A percentile compares a stretch with the other conserved stretches of the same genome.
phyloP scores from a whole-genome alignment of 1,284 basidiomycete species.

The Rhodotorula sp. region DNA sequence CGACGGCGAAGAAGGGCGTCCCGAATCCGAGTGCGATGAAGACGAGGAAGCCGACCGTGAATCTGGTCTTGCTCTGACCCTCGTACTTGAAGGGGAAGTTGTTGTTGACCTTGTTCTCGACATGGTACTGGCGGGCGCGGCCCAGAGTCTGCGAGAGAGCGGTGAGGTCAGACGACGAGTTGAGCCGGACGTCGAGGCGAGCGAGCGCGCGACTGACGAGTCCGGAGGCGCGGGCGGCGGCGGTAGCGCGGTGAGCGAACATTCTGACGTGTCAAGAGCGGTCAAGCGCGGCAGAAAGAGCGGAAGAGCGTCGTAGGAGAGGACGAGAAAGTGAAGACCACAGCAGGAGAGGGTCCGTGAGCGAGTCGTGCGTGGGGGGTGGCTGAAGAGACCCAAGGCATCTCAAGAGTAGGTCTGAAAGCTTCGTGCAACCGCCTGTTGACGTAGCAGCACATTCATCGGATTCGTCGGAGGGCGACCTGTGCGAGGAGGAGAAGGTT shows the following conservation, averaged over 20 bases:
- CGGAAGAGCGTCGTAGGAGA: too few relatives aligned
- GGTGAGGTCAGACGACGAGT: neutral
- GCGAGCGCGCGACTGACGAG: neutral
- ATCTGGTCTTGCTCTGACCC: neutral
- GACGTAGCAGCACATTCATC: neutral
- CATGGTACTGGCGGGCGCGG: neutral
- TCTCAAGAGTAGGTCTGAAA: too few relatives aligned
- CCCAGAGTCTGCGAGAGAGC: neutral
- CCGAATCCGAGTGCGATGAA: neutral
- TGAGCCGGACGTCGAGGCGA: neutral
- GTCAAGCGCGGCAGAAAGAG: neutral
- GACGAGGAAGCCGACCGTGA: constrained; percentile 4
- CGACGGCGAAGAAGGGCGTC: neutral
- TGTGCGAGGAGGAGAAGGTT: neutral
- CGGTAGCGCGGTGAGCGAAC: neutral
- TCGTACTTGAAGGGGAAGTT: constrained; percentile 5
- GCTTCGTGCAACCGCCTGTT: too few relatives aligned
- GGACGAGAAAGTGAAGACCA: neutral
- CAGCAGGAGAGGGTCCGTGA: neutral
- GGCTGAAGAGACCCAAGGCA: too few relatives aligned
- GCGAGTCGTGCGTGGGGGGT: too few relatives aligned
- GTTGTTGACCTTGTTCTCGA: neutral
- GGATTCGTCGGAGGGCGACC: neutral
- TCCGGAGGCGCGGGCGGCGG: neutral
- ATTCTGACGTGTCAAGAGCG: neutral